A percentile compares a stretch with the other conserved stretches of the same genome.
Evolutionary conservation across 75 land plant genomes (phyloP).

Genomic region (Pseudotsuga menziesii): DNA sequence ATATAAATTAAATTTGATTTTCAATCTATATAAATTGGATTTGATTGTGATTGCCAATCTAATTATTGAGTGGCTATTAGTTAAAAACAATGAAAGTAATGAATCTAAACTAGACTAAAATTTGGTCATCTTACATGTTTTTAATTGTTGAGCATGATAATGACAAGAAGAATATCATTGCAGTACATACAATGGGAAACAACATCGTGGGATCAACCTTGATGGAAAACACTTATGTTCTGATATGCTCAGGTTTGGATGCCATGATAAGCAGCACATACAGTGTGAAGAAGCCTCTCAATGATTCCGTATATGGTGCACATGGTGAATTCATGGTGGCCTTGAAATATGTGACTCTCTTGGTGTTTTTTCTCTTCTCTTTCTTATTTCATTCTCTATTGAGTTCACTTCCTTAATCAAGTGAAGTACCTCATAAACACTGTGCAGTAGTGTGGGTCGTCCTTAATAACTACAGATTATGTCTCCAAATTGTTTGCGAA

Average conservation of each 20-base stretch:
- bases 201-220: slow-evolving; percentile 71
- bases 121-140: neutral
- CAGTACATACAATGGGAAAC: slow-evolving; percentile 68
- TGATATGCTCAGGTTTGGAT: slow-evolving; percentile 64
- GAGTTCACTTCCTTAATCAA: slow-evolving; percentile 72
- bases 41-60: no score
- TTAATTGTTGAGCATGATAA: slow-evolving; percentile 44
- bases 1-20: no score
- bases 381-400: slow-evolving; percentile 85
- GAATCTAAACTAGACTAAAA: neutral
- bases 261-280: slow-evolving; percentile 74
- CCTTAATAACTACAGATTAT: slow-evolving; percentile 29
- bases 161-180: slow-evolving; percentile 79
- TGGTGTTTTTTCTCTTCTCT: slow-evolving; percentile 73
- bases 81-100: no score
- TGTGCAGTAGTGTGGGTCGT: slow-evolving; percentile 18
- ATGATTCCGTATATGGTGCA: slow-evolving; percentile 49
- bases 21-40: no score
- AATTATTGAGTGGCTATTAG: no score
- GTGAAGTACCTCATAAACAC: slow-evolving; percentile 84
- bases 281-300: slow-evolving; percentile 56
- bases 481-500: slow-evolving; percentile 59
- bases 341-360: slow-evolving; percentile 62
- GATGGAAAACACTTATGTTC: slow-evolving; percentile 80
- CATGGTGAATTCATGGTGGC: slow-evolving; percentile 63